phyloP scores from a whole-genome alignment of 169 alveolate species.

The Pseudocohnilembus persalinus region DNA sequence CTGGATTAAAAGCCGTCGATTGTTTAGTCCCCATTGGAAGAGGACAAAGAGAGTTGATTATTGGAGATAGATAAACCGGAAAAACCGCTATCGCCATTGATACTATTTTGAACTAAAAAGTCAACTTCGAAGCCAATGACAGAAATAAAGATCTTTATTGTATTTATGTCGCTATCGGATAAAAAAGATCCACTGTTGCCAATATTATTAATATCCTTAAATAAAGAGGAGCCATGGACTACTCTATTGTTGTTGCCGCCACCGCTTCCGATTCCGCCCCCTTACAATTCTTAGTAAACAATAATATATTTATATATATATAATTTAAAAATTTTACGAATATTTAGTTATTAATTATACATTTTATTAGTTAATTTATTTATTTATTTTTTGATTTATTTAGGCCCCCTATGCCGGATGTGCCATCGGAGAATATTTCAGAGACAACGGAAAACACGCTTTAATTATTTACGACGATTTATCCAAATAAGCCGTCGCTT shows the following conservation, averaged over 20 bases:
- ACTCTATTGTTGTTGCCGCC: constrained; percentile 96
- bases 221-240: constrained; percentile 91
- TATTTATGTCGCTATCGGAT: constrained; percentile 98
- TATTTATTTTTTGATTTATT: not conserved
- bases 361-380: not conserved
- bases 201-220: constrained; percentile 87
- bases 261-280: constrained; percentile 99
- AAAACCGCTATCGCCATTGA: constrained; percentile 98
- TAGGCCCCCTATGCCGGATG: constrained; percentile 97
- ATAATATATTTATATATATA: not conserved
- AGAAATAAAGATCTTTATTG: constrained; percentile 92
- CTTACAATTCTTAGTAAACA: constrained; percentile 88
- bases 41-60: constrained; percentile 98
- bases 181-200: constrained; percentile 96
- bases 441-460: constrained; percentile 96
- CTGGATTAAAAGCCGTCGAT: constrained; percentile 97
- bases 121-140: constrained; percentile 76
- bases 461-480: constrained; percentile 97
- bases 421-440: constrained; percentile 98
- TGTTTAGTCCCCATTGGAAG: constrained; percentile 98
- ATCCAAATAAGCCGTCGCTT: constrained; percentile 98
- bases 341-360: too few relatives aligned
- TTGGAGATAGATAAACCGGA: constrained; percentile 99
- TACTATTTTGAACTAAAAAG: constrained; percentile 94
- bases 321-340: too few relatives aligned